Conservation (phyloP, 495 filamentous ascomycete genomes). For the Bathelium albidoporum region DNA sequence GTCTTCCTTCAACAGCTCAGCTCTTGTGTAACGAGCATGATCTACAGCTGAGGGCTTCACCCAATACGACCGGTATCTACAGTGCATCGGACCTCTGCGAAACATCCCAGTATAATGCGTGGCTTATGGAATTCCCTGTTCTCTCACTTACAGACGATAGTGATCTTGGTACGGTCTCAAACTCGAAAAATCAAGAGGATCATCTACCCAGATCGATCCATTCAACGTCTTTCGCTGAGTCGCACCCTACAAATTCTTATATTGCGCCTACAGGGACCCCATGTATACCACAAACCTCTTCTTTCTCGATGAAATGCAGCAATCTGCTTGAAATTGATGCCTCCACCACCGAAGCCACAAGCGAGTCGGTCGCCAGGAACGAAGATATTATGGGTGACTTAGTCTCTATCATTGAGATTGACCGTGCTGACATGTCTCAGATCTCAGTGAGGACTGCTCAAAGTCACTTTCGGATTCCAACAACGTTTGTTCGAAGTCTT, state of each 20-base stretch:
- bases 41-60: not conserved
- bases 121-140: not conserved
- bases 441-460: not conserved
- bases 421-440: not conserved
- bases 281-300: not conserved
- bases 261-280: not conserved
- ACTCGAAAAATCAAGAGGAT: not conserved
- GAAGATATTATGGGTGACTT: not conserved
- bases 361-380: not conserved
- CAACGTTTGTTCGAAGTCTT: not conserved
- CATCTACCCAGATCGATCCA: not conserved
- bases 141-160: not conserved
- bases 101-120: not conserved
- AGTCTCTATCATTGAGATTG: not conserved
- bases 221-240: not conserved
- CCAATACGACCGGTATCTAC: not conserved
- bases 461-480: not conserved
- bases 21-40: not conserved
- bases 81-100: not conserved
- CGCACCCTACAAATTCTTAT: not conserved
- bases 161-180: not conserved
- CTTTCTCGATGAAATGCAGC: not conserved
- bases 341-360: not conserved
- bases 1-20: not conserved
- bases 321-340: not conserved